Evolutionary conservation across 1,284 basidiomycete genomes (phyloP), one percentile per base, ranked within the genome.

Genomic region (Dichomitus squalens): DNA sequence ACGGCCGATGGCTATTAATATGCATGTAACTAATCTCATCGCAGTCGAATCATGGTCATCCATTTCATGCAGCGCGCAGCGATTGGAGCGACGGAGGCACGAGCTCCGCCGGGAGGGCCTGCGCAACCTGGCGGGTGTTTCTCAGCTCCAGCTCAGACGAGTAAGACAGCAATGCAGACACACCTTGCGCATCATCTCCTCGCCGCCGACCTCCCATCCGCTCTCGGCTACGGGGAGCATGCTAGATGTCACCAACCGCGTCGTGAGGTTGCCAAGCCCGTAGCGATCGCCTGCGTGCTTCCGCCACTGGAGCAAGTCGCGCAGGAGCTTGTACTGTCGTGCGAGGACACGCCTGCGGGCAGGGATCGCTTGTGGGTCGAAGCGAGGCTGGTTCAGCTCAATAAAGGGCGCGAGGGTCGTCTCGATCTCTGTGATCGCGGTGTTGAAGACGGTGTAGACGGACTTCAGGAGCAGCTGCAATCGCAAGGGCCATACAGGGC

Each of bases 191-290:
- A 86, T 79, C 58, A 86, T 75, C 48, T 86, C 85, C 68, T 88
- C 83, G 1, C 93, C 95, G 14, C 95, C 95, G 31, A 92, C 89
- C 33, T 93, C 90, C 95, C 95, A 97, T 5, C 90, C 90, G 53
- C 80, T 83, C 60, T 86, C 82, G 5, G 94, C 84, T 18, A 93
- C 78, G 1, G 85, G 85, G 46, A 90, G 65, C 48, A 96, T 78
- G 58, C 81, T 81, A 16, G 80, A 75, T n/a, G 80, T 79, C 7
- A 92, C 77, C 16, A 94, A 71, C 57, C 77, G 78, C 16, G 75
- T 79, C 14, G 86, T 79, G 43, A 93, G 72, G 57, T 80, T 76
- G 3, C 80, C 80, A 14, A 88, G 71, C 2, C 84, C 81, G 60
- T 83, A 83, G 46, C 81, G 79, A 58, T 88, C 87, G 12, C 85